Conservation (phyloP, 2,329 filamentous ascomycete genomes). For the Pseudogymnoascus sp. region DNA sequence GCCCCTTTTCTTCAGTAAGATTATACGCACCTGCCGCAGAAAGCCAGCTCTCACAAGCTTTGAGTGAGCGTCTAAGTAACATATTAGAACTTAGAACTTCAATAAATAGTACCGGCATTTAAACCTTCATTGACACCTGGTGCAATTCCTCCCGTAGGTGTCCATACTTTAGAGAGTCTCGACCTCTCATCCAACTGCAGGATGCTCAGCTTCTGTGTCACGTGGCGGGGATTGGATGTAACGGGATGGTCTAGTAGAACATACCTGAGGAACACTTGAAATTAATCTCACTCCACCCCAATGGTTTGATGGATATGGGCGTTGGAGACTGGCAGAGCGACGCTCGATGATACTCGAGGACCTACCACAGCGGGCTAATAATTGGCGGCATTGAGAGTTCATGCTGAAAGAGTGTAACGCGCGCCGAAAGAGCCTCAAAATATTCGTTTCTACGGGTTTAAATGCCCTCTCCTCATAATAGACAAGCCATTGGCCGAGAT, state of each 20-base stretch:
- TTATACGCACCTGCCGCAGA: conserved; percentile 53
- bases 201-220: conserved; percentile 10
- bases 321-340: neutral
- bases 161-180: conserved; percentile 69
- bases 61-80: conserved; percentile 50
- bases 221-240: conserved; percentile 5
- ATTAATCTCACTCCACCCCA: neutral
- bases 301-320: neutral
- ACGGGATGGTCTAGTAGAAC: neutral
- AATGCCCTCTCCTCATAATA: conserved; percentile 5
- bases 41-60: conserved; percentile 66
- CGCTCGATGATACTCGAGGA: neutral
- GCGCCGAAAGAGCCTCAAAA: neutral
- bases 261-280: neutral
- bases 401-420: neutral
- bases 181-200: conserved; percentile 45
- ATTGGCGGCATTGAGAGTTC: neutral
- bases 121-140: conserved; percentile 46
- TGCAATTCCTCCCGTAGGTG: conserved; percentile 63
- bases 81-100: neutral
- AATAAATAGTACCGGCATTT: neutral
- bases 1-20: neutral
- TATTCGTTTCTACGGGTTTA: neutral
- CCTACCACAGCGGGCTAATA: neutral
- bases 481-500: neutral